These are phyloP conservation scores for Rhodamnia rubescens DNA, from an alignment of 345 rosid species.

Conservation along the genomic window DNA sequence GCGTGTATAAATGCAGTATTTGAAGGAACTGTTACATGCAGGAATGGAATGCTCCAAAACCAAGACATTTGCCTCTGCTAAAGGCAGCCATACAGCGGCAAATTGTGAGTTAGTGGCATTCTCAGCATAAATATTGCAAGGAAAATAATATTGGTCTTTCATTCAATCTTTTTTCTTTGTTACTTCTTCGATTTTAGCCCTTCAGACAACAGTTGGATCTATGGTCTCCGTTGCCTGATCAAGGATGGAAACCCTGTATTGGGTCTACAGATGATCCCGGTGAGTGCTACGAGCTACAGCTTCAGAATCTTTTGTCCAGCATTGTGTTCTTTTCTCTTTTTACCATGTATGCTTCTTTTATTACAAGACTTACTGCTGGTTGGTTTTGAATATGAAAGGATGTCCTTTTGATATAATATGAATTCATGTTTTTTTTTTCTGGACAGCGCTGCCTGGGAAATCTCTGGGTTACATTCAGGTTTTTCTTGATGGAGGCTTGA, in stretches of 20 bases:
- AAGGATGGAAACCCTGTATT: constrained; percentile 77
- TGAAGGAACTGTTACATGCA: constrained; percentile 4
- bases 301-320: neutral
- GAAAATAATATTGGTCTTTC: neutral
- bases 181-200: constrained; percentile 22
- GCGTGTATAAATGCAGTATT: neutral
- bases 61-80: constrained; percentile 53
- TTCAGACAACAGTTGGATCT: constrained; percentile 48
- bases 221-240: constrained; percentile 81
- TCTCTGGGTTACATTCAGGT: constrained; percentile 74
- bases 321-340: neutral
- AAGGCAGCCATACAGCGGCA: constrained; percentile 49
- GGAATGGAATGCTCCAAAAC: constrained; percentile 97
- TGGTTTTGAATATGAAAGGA: neutral
- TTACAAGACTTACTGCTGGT: neutral
- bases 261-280: constrained; percentile 14
- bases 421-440: neutral
- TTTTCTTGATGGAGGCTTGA: constrained; percentile 93
- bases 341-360: neutral
- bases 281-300: constrained; percentile 23
- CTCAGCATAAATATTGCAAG: neutral
- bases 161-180: neutral
- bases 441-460: constrained; percentile 43
- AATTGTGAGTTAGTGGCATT: constrained; percentile 30
- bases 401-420: neutral